Conservation (phyloP, 2,329 filamentous ascomycete species). For the Aspergillus sp. region DNA sequence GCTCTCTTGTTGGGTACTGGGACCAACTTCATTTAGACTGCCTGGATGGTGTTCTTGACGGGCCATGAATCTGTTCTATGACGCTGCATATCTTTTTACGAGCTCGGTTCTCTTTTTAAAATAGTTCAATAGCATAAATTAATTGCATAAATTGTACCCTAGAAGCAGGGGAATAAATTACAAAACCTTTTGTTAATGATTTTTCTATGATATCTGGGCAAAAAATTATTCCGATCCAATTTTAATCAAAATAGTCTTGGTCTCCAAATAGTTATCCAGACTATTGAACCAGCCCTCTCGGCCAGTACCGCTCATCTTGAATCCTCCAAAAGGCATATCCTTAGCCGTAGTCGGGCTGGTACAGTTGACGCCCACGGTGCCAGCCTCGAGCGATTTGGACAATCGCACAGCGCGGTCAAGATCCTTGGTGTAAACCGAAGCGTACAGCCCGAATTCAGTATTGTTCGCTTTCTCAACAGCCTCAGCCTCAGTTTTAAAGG, state of each 20-base stretch:
- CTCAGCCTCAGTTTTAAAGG: constrained; percentile 46
- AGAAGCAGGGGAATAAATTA: no score
- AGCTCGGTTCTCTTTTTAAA: no score
- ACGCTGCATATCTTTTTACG: no score
- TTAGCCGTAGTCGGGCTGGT: neutral
- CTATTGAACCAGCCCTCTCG: constrained; percentile 28
- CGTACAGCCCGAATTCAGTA: constrained; percentile 7
- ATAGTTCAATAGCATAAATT: no score
- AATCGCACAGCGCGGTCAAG: constrained; percentile 6
- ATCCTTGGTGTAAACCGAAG: constrained; percentile 6
- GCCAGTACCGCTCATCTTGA: constrained; percentile 36
- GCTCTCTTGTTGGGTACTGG: no score
- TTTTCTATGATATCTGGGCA: neutral
- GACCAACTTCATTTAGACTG: no score
- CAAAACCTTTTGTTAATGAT: neutral
- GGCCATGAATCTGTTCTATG: no score
- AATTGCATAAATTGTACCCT: no score
- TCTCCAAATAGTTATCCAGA: constrained; percentile 32
- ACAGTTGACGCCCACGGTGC: constrained; percentile 10
- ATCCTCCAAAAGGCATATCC: constrained; percentile 10
- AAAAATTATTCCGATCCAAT: constrained; percentile 4
- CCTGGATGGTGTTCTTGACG: no score
- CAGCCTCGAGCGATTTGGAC: constrained; percentile 4
- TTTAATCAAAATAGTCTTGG: constrained; percentile 23
- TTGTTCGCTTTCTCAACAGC: constrained; percentile 51